Evolutionary conservation across 306 rosid genomes (phyloP).

Genomic region (Fragaria ananassa): DNA sequence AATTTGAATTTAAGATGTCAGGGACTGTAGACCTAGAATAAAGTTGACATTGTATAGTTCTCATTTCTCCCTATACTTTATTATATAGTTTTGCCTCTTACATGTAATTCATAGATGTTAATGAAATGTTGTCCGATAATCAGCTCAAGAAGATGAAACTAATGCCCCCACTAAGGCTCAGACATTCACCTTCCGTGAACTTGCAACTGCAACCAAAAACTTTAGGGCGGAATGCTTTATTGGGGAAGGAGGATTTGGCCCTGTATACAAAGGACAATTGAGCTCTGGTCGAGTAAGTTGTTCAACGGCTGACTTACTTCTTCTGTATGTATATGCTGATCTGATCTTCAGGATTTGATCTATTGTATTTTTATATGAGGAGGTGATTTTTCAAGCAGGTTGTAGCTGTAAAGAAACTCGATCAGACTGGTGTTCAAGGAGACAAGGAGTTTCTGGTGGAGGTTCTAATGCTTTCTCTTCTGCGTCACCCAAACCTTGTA

Average conservation of each 20-base stretch:
- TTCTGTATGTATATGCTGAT: neutral
- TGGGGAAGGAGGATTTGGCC: slow-evolving; percentile 81
- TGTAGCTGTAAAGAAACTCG: slow-evolving; percentile 66
- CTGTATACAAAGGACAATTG: slow-evolving; percentile 58
- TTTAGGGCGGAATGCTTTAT: slow-evolving; percentile 49
- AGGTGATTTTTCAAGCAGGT: slow-evolving; percentile 28
- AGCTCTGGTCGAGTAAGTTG: slow-evolving; percentile 39
- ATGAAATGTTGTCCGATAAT: slow-evolving; percentile 4
- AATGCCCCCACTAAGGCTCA: slow-evolving; percentile 20
- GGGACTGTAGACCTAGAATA: neutral
- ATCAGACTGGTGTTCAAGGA: slow-evolving; percentile 59
- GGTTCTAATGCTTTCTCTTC: slow-evolving; percentile 61
- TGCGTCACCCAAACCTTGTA: slow-evolving; percentile 67
- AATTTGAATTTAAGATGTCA: neutral
- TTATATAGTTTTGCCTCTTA: neutral
- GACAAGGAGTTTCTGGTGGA: slow-evolving; percentile 63
- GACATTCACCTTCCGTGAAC: slow-evolving; percentile 55
- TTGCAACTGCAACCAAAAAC: slow-evolving; percentile 58
- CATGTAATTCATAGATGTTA: slow-evolving; percentile 1
- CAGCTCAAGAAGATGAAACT: slow-evolving; percentile 16
- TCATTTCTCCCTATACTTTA: neutral
- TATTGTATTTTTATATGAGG: slow-evolving; percentile 8
- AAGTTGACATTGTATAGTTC: neutral
- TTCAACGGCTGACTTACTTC: neutral
- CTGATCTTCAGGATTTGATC: neutral